Evolutionary conservation across 768 basidiomycete species (phyloP), one percentile per base, ranked within the genome.

Genomic region (Tephrocybe sp.): DNA sequence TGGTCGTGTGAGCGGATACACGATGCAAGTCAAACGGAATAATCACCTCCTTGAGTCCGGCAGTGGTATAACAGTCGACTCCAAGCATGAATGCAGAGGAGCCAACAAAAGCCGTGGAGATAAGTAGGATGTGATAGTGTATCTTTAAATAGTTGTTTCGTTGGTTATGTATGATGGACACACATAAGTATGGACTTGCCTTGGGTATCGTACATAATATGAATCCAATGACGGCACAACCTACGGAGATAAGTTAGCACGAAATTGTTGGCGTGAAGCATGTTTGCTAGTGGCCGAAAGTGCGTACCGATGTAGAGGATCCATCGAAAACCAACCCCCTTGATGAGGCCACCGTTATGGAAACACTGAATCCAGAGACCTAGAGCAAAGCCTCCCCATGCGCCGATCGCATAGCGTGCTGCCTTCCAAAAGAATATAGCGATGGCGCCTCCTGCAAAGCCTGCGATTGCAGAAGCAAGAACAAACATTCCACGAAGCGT

Each of bases 401-500:
- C 89, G 32, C 87, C 89, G 55, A 84, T 83, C 45, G 86, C 82
- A 68, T 92, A 95, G 58, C 87, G 85, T 11, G 93, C 83, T 30
- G 79, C 87, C 62, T 93, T 89, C 87, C 87, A 96, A 66, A 95
- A 93, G 75, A 98, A 95, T 59, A 96, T 90, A 49, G 89, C 82
- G 51, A 91, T 73, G 17, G 78, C 92, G 33, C 93, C 93, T 23
- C 91, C 92, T 46, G 86, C 85, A 51, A 92, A 67, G 19, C 93
- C 90, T 14, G 92, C 87, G 39, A 96, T 81, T 13, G 81, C 70
- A 53, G 77, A 85, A 0, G 93, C 82, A 23, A 98, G 80, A 14
- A 96, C 86, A 70, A 95, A 97, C 72, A 97, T 82, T 39, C 93
- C 96, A 35, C 92, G 85, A 12, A 93, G 75, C 2, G 87, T 87